Conservation (phyloP, 2,329 filamentous ascomycete genomes). For the Stenocarpella maydis region DNA sequence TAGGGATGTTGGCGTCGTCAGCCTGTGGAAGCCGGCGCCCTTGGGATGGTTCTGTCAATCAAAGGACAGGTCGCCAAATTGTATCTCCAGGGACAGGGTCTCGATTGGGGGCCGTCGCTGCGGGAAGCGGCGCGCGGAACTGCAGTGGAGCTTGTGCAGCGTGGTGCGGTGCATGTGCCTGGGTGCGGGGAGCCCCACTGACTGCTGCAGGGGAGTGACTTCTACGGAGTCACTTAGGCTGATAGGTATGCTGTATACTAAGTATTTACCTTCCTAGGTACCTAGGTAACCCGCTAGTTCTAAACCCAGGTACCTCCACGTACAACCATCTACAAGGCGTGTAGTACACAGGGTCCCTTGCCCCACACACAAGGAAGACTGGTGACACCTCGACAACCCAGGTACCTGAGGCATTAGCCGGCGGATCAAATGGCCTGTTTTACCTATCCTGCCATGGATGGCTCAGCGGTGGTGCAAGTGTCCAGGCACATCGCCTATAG, state of each 20-base stretch:
- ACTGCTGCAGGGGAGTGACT: conserved; percentile 20
- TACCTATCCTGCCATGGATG: too few relatives aligned
- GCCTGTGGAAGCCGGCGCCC: conserved; percentile 3
- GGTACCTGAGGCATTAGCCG: conserved; percentile 13
- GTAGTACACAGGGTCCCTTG: too few relatives aligned
- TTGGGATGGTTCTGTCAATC: conserved; percentile 16
- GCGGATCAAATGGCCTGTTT: background rate
- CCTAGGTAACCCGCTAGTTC: too few relatives aligned
- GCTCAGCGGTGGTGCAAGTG: too few relatives aligned
- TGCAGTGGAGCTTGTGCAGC: conserved; percentile 16
- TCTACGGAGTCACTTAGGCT: background rate
- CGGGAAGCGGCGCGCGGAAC: conserved; percentile 9
- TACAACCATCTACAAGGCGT: too few relatives aligned
- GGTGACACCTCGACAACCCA: background rate
- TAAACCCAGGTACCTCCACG: too few relatives aligned
- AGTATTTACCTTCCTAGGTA: background rate
- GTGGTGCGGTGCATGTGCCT: conserved; percentile 15
- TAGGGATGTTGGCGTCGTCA: conserved; percentile 18
- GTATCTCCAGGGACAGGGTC: conserved; percentile 14
- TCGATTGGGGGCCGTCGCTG: background rate
- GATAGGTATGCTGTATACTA: too few relatives aligned
- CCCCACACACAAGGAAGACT: background rate
- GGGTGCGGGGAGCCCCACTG: background rate
- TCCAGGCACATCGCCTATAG: too few relatives aligned
- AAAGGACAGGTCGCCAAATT: conserved; percentile 31